phyloP scores from a whole-genome alignment of 2,329 filamentous ascomycete genomes.

The Aspergillus persii region DNA sequence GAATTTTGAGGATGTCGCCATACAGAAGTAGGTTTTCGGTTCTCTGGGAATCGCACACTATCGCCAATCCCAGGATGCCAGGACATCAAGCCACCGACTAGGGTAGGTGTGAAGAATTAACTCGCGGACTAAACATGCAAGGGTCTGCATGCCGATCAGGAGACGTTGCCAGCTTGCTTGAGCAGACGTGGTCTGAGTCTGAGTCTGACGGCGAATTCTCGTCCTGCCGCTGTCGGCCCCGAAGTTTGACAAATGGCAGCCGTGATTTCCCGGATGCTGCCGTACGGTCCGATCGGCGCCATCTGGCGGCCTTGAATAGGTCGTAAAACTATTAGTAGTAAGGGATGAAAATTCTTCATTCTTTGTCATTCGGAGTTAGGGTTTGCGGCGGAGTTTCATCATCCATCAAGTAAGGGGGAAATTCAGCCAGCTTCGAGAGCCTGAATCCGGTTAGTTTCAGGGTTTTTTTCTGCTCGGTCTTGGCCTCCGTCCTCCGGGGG shows the following conservation, averaged over 20 bases:
- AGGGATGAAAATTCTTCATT: background rate
- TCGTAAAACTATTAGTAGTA: background rate
- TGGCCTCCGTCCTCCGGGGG: too few relatives aligned
- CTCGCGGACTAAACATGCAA: background rate
- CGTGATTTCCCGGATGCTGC: background rate
- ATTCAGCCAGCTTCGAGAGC: background rate
- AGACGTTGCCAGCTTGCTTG: background rate
- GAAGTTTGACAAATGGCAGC: background rate
- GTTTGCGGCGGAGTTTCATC: background rate
- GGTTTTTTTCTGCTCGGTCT: background rate
- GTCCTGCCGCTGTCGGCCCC: background rate
- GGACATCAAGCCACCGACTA: background rate
- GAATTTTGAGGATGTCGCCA: background rate
- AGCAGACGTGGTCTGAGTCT: too few relatives aligned
- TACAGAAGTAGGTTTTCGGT: background rate
- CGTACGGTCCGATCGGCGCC: conserved; percentile 4
- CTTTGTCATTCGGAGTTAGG: background rate
- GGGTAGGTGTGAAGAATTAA: background rate
- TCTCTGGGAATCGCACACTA: too few relatives aligned
- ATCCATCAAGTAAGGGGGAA: background rate
- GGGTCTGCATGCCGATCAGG: conserved; percentile 4
- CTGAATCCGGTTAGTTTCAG: too few relatives aligned
- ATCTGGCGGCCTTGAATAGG: background rate
- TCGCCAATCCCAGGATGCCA: too few relatives aligned
- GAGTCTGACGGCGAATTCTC: background rate